Base-by-base conservation (phyloP, 1,284 basidiomycete species). In the Volvariella volvacea region DNA sequence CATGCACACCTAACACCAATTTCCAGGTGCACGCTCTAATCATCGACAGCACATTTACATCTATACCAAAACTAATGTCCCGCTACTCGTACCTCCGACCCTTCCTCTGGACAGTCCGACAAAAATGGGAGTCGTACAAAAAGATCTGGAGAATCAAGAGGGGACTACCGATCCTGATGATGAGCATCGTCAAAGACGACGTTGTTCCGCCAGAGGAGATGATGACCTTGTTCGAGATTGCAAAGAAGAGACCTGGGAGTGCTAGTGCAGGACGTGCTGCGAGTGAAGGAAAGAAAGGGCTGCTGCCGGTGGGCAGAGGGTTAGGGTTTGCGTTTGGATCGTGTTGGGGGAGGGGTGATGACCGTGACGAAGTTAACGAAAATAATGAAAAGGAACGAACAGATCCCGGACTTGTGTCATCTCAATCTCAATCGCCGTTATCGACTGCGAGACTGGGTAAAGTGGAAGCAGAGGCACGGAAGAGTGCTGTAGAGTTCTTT, bases 31-130 rank as follows among this genome's bases (percentile, higher is more conserved):
- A 53, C 2, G 65, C 59, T 0, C 57, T 69, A 19, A 65, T 69
- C 4, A 30, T 69, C 21, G 66, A 69, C 43, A 69, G 67, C 45
- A 68, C 66, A 0, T 68, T 68, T 51, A 52, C 59, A 0, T 67
- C 65, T 0, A 58, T 68, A 22, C 66, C 65, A 1, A 50, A 57
- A 14, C 47, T 68, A 20, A 56, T 65, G 4, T 52, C 52, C 37
- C 51, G 41, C 37, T 55, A 56, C 48, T 62, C 65, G 2, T 7
- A 48, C 14, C 49, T 59, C 21, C 43, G 55, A 8, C 46, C 53
- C 37, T 51, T 63, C 21, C 47, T 57, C 12, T 63, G 61, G 22
- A 46, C 60, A n/a, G 9, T 15, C 6, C 34, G 19, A 16, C 60
- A 69, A 50, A 54, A 51, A 41, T 68, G 67, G 67, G 54, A 57